These are phyloP conservation scores for Adansonia rubrostipa DNA, from an alignment of 441 rosid species.

Conservation along the genomic window DNA sequence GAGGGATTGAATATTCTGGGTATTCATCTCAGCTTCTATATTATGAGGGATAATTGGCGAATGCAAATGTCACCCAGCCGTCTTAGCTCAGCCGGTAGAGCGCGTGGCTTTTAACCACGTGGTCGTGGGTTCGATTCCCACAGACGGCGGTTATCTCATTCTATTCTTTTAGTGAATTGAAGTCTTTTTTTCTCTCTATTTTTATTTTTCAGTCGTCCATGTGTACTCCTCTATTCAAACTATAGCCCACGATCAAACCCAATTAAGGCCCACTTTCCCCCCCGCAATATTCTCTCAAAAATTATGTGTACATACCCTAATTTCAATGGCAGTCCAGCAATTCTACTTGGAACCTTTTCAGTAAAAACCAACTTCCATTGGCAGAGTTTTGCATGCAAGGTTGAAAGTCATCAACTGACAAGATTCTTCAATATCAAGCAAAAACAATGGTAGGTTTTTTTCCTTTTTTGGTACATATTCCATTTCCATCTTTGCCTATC, in stretches of 20 bases:
- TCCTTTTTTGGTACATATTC: background rate
- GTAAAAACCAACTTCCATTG: background rate
- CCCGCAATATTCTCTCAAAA: background rate
- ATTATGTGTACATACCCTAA: background rate
- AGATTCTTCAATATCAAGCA: background rate
- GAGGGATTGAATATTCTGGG: too few relatives aligned
- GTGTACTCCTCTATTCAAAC: background rate
- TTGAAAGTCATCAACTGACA: background rate
- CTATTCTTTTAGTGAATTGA: too few relatives aligned
- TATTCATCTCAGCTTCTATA: too few relatives aligned
- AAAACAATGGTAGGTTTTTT: background rate
- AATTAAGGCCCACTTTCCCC: background rate
- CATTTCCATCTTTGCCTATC: background rate
- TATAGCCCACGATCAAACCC: background rate
- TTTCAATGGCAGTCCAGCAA: background rate
- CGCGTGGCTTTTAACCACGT: too few relatives aligned
- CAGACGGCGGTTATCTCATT: too few relatives aligned
- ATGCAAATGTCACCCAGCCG: too few relatives aligned
- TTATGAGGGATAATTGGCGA: too few relatives aligned
- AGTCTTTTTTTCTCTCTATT: background rate
- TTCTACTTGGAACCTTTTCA: background rate
- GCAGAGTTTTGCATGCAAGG: background rate
- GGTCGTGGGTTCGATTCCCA: too few relatives aligned
- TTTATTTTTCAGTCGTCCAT: too few relatives aligned
- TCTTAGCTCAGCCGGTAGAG: too few relatives aligned